Conservation (phyloP, 345 rosid genomes). For the Eucalyptus pauciflora region DNA sequence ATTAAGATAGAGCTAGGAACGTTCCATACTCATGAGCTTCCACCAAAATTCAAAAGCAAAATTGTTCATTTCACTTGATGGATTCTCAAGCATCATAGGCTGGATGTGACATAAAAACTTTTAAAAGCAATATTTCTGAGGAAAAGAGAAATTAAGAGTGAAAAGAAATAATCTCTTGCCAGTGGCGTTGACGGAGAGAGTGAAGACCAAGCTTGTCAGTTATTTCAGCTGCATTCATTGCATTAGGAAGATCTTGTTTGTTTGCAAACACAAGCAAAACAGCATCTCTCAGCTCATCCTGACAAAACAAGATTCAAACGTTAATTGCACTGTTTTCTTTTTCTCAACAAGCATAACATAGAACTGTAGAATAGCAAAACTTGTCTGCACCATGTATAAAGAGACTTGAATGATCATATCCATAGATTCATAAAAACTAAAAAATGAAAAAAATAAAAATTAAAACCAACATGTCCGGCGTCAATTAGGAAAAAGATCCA, state of each 20-base stretch:
- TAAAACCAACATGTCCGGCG: neutral
- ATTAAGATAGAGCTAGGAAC: neutral
- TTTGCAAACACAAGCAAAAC: conserved; percentile 86
- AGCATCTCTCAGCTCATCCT: conserved; percentile 87
- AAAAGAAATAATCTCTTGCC: conserved; percentile 22
- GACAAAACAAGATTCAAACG: neutral
- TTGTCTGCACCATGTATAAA: neutral
- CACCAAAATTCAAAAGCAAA: neutral
- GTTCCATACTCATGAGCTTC: neutral
- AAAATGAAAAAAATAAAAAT: neutral
- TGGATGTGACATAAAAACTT: neutral
- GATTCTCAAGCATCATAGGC: neutral
- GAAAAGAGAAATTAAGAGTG: neutral
- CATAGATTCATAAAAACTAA: neutral
- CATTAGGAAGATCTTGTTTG: conserved; percentile 93
- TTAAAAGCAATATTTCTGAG: neutral
- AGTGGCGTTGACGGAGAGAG: conserved; percentile 88
- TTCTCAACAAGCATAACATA: neutral
- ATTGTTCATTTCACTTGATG: neutral
- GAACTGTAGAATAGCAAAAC: neutral
- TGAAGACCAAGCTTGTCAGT: conserved; percentile 93
- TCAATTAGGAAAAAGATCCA: neutral
- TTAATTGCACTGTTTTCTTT: neutral
- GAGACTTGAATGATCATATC: neutral
- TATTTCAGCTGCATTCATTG: conserved; percentile 95